Percentiles rank a stretch among this genome's conserved stretches.
Evolutionary conservation across 2,329 filamentous ascomycete genomes (phyloP).

Genomic region (Ascochyta lentis): DNA sequence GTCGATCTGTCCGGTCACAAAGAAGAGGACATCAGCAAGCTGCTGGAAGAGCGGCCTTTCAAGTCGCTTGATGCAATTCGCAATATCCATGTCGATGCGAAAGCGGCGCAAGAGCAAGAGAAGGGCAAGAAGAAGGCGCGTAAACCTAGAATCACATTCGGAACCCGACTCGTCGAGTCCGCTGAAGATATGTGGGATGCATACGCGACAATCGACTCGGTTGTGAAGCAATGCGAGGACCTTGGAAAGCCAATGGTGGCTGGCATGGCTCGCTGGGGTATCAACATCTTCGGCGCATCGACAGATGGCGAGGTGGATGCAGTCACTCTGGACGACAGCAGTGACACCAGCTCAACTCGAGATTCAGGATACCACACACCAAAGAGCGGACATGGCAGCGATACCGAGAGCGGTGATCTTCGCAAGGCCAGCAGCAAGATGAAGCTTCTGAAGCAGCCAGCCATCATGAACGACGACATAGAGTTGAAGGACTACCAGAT

Average conservation of each 20-base stretch:
- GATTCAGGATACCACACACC: conserved; percentile 75
- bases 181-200: conserved; percentile 77
- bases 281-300: conserved; percentile 67
- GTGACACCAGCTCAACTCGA: conserved; percentile 52
- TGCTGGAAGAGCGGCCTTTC: conserved; percentile 81
- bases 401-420: conserved; percentile 57
- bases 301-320: conserved; percentile 67
- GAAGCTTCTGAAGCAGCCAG: conserved; percentile 70
- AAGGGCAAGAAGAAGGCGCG: conserved; percentile 46
- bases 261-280: conserved; percentile 72
- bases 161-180: conserved; percentile 71
- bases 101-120: conserved; percentile 27
- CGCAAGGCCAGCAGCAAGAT: conserved; percentile 44
- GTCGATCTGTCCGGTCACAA: conserved; percentile 81
- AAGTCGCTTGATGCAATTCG: conserved; percentile 68
- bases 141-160: conserved; percentile 60
- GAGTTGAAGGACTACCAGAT: conserved; percentile 92
- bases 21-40: conserved; percentile 69
- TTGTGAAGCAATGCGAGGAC: conserved; percentile 77
- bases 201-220: conserved; percentile 81
- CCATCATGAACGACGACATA: conserved; percentile 76
- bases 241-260: conserved; percentile 71
- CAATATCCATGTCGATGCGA: conserved; percentile 60
- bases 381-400: conserved; percentile 46
- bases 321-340: conserved; percentile 58